Base-by-base conservation (phyloP, 2,329 filamentous ascomycete genomes). In the Phyllosticta paracitricarpa region DNA sequence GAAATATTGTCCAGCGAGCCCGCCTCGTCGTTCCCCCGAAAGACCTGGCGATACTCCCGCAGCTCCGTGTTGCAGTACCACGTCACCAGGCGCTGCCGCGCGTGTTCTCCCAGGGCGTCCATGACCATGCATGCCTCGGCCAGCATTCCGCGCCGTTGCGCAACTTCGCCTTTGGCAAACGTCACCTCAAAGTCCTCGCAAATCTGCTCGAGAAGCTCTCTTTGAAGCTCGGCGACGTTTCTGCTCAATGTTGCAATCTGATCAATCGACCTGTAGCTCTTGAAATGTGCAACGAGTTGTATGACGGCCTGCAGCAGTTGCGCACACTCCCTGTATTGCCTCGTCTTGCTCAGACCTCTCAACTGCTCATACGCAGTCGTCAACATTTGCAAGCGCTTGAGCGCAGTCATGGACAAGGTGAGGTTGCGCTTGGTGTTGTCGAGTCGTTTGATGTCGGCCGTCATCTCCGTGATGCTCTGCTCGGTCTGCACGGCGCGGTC, bases 41-140 rank as follows among this genome's bases (percentile, higher is more conserved):
- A 99, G 0, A 99, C 90, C 70, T 96, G 91, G 58, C 94, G 84
- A 72, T 99, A 99, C 76, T 99, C 94, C 57, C 94, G 84, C 66
- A 99, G 79, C 76, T 97, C 90, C 2, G 94, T 97, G 72, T 99
- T 99, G 76, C 96, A 91, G 73, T 99, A 99, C 94, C 94, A 99
- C 10, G 89, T 94, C 70, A 96, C 83, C 51, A 99, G 78, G 55
- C 94, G 82, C 7, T 86, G 82, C 67, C 89, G 85, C 25, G 94
- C 94, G 69, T 87, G 85, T 51, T 97, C 93, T 1, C 94, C 94
- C 22, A 99, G 79, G 12, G 94, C 91, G 77, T 99, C 94, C 83
- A 97, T 93, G 48, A 99, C 93, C 65, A 89, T 79, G 72, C 94
- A 97, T 0, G 90, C 91, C 75, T 99, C 94, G 40, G 88, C 81